Base-by-base conservation (phyloP, 139 green algal species). In the Prasinococcaceae sp. region DNA sequence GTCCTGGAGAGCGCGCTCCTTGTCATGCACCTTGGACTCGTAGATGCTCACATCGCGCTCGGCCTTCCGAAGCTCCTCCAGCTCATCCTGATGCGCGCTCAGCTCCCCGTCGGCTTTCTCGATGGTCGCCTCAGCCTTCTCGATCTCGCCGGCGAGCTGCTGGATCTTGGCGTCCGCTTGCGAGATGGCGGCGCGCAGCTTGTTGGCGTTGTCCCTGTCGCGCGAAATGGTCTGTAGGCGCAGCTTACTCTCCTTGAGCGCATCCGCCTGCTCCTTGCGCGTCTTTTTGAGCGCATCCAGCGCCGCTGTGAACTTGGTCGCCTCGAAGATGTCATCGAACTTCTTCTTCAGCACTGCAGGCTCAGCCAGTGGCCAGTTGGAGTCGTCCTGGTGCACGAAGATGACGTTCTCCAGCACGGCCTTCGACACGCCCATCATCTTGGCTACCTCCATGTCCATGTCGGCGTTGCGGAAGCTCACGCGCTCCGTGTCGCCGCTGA, bases 331-430 rank as follows among this genome's bases (percentile, higher is more conserved):
- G 55, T 94, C 85, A 53, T 98, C 90, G 74, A 98, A 98, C 59
- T 88, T 89, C 36, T 90, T 86, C 69, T 98, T 98, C 19, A 98
- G 69, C 20, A 72, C 69, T 32, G 73, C 53, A 6, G 66, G 77
- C 39, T 98, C 90, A 2, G 75, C 75, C 45, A 98, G 75, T 6
- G 90, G 90, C 90, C 90, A 98, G 69, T 93, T 94, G 55, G 73
- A 82, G 19, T 97, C 90, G 56, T 98, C 90, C 64, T 97, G 88
- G 67, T 98, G 90, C 38, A 98, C 90, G 59, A 98, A 98, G 35
- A 98, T 92, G 19, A 98, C 90, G 55, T 92, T 93, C 49, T 97
- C 90, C 53, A 98, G 72, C 4, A 92, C 66, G 3, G 79, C 83
- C 75, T 95, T 93, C 24, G 62, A 82, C 22, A 97, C 88, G 2